phyloP scores from a whole-genome alignment of 169 alveolate genomes.

The Plasmodium gaboni region DNA sequence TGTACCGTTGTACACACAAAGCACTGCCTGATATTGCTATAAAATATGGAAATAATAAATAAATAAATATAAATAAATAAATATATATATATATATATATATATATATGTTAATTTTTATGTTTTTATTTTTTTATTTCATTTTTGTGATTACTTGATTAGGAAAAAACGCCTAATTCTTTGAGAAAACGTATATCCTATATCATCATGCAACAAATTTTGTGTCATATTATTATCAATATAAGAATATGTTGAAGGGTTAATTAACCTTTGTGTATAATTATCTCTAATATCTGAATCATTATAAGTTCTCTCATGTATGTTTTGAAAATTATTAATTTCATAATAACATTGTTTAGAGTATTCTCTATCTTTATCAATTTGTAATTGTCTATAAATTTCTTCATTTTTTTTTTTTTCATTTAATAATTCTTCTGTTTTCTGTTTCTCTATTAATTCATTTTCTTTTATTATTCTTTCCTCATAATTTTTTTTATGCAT shows the following conservation, averaged over 20 bases:
- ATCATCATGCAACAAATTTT: conserved; percentile 12
- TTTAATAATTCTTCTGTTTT: conserved; percentile 10
- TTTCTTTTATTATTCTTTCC: conserved; percentile 45
- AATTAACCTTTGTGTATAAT: conserved; percentile 71
- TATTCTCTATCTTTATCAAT: conserved; percentile 70
- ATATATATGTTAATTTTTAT: conserved; percentile 26
- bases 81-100: conserved; percentile 39
- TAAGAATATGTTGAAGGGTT: conserved; percentile 25
- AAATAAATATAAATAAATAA: background rate
- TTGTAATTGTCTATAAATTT: conserved; percentile 59
- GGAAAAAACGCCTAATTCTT: conserved; percentile 39
- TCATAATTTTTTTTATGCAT: conserved; percentile 58
- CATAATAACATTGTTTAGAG: conserved; percentile 60
- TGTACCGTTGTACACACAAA: conserved; percentile 42
- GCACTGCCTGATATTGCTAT: conserved; percentile 11
- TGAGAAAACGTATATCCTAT: conserved; percentile 13
- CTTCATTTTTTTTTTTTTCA: conserved; percentile 52
- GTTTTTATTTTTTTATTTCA: background rate
- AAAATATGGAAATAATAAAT: conserved; percentile 10
- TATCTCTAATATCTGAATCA: conserved; percentile 16
- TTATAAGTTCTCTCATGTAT: conserved; percentile 8
- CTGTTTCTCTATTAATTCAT: conserved; percentile 30
- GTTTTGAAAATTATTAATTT: conserved; percentile 34
- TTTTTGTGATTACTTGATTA: conserved; percentile 6
- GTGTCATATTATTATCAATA: conserved; percentile 18